phyloP scores from a whole-genome alignment of 371 early-diverging fungal species.

The Blastocladiella emersonii region DNA sequence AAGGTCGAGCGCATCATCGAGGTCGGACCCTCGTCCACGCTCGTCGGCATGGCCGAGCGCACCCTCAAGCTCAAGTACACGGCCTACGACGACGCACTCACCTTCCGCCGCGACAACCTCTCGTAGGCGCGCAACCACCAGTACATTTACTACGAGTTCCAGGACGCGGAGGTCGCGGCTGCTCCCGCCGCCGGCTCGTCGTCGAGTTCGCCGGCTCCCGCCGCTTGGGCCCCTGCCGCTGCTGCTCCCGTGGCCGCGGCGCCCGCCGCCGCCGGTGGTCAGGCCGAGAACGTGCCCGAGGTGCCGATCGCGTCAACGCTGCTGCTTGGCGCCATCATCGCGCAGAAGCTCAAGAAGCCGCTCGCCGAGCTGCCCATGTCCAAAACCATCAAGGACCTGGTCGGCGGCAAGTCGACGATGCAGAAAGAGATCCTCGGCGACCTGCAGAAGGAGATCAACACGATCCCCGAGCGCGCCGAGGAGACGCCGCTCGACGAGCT shows the following conservation, averaged over 20 bases:
- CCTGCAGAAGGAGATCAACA: slow-evolving; percentile 82
- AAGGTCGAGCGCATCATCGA: slow-evolving; percentile 78
- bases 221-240: too few species aligned
- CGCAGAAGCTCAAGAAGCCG: slow-evolving; percentile 82
- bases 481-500: slow-evolving; percentile 80
- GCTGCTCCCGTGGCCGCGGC: slow-evolving; percentile 38
- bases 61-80: slow-evolving; percentile 92
- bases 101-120: slow-evolving; percentile 70
- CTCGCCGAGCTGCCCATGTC: slow-evolving; percentile 53
- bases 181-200: slow-evolving; percentile 26
- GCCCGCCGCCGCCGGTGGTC: slow-evolving; percentile 28
- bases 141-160: slow-evolving; percentile 86
- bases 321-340: slow-evolving; percentile 65
- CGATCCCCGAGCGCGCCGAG: slow-evolving; percentile 81
- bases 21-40: slow-evolving; percentile 78
- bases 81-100: slow-evolving; percentile 87
- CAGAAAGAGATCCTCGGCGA: slow-evolving; percentile 95
- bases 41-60: slow-evolving; percentile 84
- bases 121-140: slow-evolving; percentile 74
- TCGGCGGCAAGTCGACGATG: slow-evolving; percentile 88
- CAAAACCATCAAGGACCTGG: slow-evolving; percentile 83
- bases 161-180: slow-evolving; percentile 45
- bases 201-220: too few species aligned
- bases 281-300: slow-evolving; percentile 7
- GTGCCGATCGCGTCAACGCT: slow-evolving; percentile 10